Evolutionary conservation across 441 rosid genomes (phyloP).

Genomic region (Geranium incanum): DNA sequence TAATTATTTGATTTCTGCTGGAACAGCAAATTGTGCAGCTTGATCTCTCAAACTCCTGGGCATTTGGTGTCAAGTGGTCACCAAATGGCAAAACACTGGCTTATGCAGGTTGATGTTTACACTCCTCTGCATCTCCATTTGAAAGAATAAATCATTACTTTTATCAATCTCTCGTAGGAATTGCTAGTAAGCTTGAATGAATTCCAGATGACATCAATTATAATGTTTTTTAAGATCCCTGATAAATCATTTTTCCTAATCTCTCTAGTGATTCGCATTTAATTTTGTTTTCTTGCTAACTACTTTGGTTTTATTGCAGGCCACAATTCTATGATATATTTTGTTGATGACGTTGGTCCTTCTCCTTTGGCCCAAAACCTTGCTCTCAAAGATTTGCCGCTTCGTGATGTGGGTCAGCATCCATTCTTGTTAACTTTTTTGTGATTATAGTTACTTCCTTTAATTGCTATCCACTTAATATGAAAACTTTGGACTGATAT

Average conservation of each 20-base stretch:
- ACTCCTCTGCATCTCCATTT: not conserved
- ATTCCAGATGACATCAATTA: not conserved
- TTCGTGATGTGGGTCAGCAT: constrained; percentile 99
- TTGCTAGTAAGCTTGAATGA: constrained; percentile 1
- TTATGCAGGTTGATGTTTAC: constrained; percentile 70
- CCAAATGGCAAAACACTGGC: constrained; percentile 96
- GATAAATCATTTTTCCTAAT: not conserved
- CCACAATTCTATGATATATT: constrained; percentile 93
- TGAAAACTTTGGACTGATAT: constrained; percentile 14
- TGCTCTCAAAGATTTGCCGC: constrained; percentile 88
- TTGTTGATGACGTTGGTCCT: constrained; percentile 95
- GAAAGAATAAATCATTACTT: not conserved
- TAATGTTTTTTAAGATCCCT: not conserved
- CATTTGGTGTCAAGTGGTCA: constrained; percentile 98
- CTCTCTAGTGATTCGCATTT: not conserved
- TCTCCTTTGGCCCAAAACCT: constrained; percentile 91
- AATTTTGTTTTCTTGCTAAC: not conserved
- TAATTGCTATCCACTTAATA: constrained; percentile 19
- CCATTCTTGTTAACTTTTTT: constrained; percentile 46
- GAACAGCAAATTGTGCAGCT: constrained; percentile 95
- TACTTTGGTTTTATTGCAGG: constrained; percentile 34
- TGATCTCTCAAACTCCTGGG: constrained; percentile 96
- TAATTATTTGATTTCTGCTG: constrained; percentile 19
- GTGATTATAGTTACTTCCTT: constrained; percentile 23
- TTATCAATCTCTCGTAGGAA: not conserved